A percentile compares a stretch with the other conserved stretches of the same genome.
Conservation (phyloP, 371 early-diverging fungal genomes). For the Mucor circinelloides region DNA sequence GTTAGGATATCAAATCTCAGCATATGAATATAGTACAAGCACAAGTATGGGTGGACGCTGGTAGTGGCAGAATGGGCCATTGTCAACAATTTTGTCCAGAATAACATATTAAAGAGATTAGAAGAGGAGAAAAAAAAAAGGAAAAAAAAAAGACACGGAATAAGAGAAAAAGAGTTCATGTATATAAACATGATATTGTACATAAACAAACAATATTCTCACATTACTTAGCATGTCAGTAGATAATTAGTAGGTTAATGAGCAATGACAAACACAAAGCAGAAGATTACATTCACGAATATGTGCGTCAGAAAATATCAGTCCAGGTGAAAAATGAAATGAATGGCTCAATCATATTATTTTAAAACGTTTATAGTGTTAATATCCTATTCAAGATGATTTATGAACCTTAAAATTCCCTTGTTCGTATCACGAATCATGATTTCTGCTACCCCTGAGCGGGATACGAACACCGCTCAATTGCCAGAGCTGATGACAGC, state of each 20-base stretch:
- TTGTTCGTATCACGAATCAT: too few species aligned
- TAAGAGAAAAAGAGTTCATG: not conserved
- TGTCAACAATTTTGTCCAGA: conserved; percentile 48
- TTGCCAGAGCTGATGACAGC: too few species aligned
- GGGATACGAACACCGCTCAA: too few species aligned
- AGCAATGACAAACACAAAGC: not conserved
- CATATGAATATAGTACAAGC: conserved; percentile 37
- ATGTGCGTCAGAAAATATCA: not conserved
- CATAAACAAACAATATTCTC: conserved; percentile 3
- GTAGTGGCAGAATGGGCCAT: conserved; percentile 38
- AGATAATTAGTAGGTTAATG: not conserved
- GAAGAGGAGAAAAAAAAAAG: conserved; percentile 9
- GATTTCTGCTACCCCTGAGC: not conserved
- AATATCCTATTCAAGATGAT: not conserved
- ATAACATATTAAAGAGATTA: conserved; percentile 9
- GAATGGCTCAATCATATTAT: too few species aligned
- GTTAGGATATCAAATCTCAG: conserved; percentile 29
- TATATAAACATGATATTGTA: not conserved
- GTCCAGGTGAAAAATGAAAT: too few species aligned
- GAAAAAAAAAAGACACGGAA: not conserved
- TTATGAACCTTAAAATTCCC: not conserved
- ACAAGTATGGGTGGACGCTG: conserved; percentile 41
- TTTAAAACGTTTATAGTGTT: not conserved
- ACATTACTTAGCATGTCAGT: not conserved
- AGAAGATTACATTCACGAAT: not conserved